A percentile compares a stretch with the other conserved stretches of the same genome.
These are phyloP conservation scores for Yamadazyma aaseri DNA, from an alignment of 1,139 yeast species.

Conservation along the genomic window DNA sequence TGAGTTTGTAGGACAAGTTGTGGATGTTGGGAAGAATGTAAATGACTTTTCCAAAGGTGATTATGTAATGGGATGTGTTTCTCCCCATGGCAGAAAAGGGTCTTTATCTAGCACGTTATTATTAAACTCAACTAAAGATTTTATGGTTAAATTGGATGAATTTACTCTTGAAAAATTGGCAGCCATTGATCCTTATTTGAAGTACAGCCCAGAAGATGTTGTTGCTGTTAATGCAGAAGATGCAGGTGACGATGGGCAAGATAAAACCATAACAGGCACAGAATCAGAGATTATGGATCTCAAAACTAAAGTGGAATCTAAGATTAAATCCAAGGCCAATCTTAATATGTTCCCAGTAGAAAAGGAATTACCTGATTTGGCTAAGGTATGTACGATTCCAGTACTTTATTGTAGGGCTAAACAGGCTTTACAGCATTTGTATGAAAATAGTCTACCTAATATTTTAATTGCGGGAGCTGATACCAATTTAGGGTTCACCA, in stretches of 20 bases:
- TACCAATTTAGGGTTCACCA: constrained; percentile 37
- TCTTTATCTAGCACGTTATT: constrained; percentile 36
- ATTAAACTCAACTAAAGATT: constrained; percentile 34
- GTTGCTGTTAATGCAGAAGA: not conserved
- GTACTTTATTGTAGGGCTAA: constrained; percentile 41
- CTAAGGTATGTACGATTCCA: constrained; percentile 36
- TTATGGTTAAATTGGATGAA: constrained; percentile 29
- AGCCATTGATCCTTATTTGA: constrained; percentile 16
- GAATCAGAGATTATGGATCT: not conserved
- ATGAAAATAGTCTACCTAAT: constrained; percentile 20
- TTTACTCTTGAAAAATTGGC: constrained; percentile 21
- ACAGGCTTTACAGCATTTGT: constrained; percentile 32
- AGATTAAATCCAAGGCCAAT: constrained; percentile 6
- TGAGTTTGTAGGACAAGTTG: constrained; percentile 39
- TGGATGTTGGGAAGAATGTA: constrained; percentile 31
- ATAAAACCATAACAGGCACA: not conserved
- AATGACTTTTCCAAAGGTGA: constrained; percentile 30
- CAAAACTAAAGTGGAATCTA: constrained; percentile 1
- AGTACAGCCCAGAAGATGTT: constrained; percentile 1
- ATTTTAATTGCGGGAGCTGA: constrained; percentile 47
- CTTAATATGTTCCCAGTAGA: constrained; percentile 6
- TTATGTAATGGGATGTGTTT: constrained; percentile 36
- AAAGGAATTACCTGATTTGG: constrained; percentile 26
- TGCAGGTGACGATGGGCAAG: too few relatives aligned
- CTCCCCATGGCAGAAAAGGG: constrained; percentile 37